phyloP scores from a whole-genome alignment of 176 grass and related monocot species.

The Aegilops longissima region DNA sequence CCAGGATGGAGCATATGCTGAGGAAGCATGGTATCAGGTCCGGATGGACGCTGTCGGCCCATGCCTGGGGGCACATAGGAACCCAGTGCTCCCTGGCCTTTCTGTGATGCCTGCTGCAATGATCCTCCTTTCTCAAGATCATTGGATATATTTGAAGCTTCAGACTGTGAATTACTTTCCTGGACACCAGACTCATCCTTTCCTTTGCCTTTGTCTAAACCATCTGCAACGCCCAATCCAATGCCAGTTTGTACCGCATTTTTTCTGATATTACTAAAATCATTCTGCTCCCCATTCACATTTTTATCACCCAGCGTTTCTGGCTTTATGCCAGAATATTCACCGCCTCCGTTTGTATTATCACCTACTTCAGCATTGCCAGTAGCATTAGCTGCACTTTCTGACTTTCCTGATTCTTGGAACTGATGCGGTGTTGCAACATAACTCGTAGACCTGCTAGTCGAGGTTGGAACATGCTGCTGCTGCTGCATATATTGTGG shows the following conservation, averaged over 20 bases:
- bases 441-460: constrained; percentile 39
- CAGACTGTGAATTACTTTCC: constrained; percentile 38
- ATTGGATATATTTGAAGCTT: constrained; percentile 23
- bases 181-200: constrained; percentile 29
- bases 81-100: constrained; percentile 30
- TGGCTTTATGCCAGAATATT: constrained; percentile 24
- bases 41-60: constrained; percentile 35
- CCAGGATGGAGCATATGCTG: constrained; percentile 46
- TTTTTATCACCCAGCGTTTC: constrained; percentile 33
- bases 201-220: constrained; percentile 14
- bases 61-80: constrained; percentile 33
- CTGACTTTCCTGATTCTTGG: constrained; percentile 42
- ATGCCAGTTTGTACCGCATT: constrained; percentile 20
- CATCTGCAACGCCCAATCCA: constrained; percentile 26
- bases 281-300: constrained; percentile 34
- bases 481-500: constrained; percentile 43
- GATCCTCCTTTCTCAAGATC: constrained; percentile 40
- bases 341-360: constrained; percentile 25
- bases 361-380: constrained; percentile 22
- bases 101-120: constrained; percentile 32
- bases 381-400: constrained; percentile 36
- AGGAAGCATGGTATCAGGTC: constrained; percentile 37
- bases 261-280: constrained; percentile 33
- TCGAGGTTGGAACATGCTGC: constrained; percentile 38
- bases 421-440: constrained; percentile 41